A percentile compares a stretch with the other conserved stretches of the same genome.
Evolutionary conservation across 164 flowering plant genomes (phyloP).

Genomic region (Litsea cubeba): DNA sequence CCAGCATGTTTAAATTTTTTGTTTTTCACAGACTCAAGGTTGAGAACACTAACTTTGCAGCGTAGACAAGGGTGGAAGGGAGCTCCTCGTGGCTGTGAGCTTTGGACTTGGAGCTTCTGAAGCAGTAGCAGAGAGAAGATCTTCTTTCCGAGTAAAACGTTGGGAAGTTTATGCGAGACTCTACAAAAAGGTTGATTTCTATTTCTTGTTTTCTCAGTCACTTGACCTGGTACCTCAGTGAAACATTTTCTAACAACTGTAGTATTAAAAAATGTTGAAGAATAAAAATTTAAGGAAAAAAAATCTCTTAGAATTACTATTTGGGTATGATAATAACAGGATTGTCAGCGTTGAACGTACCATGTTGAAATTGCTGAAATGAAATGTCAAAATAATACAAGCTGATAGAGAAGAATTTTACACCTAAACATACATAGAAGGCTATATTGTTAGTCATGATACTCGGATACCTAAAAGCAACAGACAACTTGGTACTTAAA

Average conservation of each 20-base stretch:
- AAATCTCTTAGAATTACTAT: neutral
- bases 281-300: neutral
- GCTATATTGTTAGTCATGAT: neutral
- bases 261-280: too few species aligned
- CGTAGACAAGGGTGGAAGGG: conserved; percentile 79
- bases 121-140: conserved; percentile 90
- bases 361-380: neutral
- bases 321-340: neutral
- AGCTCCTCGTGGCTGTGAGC: conserved; percentile 91
- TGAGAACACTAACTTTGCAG: conserved; percentile 36
- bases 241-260: neutral
- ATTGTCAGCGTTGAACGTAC: neutral
- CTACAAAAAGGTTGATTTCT: conserved; percentile 68
- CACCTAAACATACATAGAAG: neutral
- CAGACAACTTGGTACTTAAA: too few species aligned
- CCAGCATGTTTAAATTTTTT: neutral
- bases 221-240: neutral
- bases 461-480: neutral
- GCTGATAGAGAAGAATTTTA: neutral
- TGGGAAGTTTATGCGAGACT: conserved; percentile 93
- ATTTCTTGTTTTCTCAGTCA: neutral
- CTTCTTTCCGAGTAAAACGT: conserved; percentile 55
- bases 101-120: conserved; percentile 84
- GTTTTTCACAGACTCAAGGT: neutral
- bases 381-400: too few species aligned